A percentile compares a stretch with the other conserved stretches of the same genome.
Conservation (phyloP, 2,329 filamentous ascomycete species). For the Monilinia polystroma region DNA sequence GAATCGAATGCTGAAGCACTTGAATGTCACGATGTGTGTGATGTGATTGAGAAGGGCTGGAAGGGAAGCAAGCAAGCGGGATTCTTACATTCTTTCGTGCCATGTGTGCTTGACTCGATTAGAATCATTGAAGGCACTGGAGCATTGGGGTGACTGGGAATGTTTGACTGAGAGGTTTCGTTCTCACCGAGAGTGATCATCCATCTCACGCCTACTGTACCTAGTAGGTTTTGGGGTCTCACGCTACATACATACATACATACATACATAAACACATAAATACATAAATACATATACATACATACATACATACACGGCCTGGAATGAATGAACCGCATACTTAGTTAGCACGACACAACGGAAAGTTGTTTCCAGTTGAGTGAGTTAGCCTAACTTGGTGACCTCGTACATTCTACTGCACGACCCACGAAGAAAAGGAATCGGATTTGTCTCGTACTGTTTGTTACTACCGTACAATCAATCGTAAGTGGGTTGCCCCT, state of each 20-base stretch:
- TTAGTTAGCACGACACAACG: background rate
- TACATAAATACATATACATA: too few species aligned
- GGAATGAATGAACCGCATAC: background rate
- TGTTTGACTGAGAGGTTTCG: slow-evolving; percentile 1
- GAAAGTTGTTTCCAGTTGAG: slow-evolving; percentile 1
- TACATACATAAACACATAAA: too few species aligned
- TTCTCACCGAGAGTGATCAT: slow-evolving; percentile 16
- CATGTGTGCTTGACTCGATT: background rate
- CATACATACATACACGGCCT: background rate
- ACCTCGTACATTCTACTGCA: slow-evolving; percentile 1
- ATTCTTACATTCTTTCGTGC: slow-evolving; percentile 11
- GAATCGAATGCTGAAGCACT: background rate
- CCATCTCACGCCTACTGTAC: background rate
- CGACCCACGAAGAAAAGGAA: background rate
- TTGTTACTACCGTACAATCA: too few species aligned
- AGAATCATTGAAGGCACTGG: background rate
- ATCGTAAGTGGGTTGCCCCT: slow-evolving; percentile 15
- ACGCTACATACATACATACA: background rate
- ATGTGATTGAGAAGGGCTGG: background rate
- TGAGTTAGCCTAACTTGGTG: background rate
- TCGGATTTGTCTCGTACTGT: slow-evolving; percentile 11
- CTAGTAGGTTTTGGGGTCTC: slow-evolving; percentile 9
- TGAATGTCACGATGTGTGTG: slow-evolving; percentile 7
- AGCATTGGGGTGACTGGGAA: background rate
- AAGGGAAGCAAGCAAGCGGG: slow-evolving; percentile 1